Evolutionary conservation across 805 yeast species (phyloP).

Genomic region (Sugiyamaella smithiae): DNA sequence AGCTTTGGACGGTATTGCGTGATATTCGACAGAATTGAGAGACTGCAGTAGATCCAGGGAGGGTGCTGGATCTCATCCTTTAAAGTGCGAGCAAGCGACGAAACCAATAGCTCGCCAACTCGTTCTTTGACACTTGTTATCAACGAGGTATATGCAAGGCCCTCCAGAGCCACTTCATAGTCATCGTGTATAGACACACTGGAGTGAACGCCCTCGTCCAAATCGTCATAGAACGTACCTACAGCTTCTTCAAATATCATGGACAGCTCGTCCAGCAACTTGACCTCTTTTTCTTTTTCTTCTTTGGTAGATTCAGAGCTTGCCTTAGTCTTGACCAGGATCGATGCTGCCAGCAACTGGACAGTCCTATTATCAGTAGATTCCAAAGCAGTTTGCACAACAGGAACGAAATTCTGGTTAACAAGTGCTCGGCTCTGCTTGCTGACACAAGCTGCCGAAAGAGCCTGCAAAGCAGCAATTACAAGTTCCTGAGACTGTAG

Average conservation of each 20-base stretch:
- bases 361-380: slow-evolving; percentile 22
- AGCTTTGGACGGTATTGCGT: slow-evolving; percentile 33
- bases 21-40: slow-evolving; percentile 33
- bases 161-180: slow-evolving; percentile 34
- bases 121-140: slow-evolving; percentile 32
- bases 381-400: slow-evolving; percentile 26
- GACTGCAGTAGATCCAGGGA: slow-evolving; percentile 32
- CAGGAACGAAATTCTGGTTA: slow-evolving; percentile 23
- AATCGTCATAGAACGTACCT: slow-evolving; percentile 11
- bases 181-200: slow-evolving; percentile 9
- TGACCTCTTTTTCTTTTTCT: slow-evolving; percentile 17
- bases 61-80: slow-evolving; percentile 21
- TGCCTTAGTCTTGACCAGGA: slow-evolving; percentile 34
- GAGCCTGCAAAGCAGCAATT: slow-evolving; percentile 30
- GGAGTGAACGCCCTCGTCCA: slow-evolving; percentile 15
- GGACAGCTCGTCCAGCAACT: slow-evolving; percentile 30
- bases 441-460: slow-evolving; percentile 35
- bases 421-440: slow-evolving; percentile 31
- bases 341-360: slow-evolving; percentile 33
- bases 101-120: slow-evolving; percentile 21
- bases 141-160: slow-evolving; percentile 37
- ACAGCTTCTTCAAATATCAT: slow-evolving; percentile 29
- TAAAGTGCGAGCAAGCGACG: slow-evolving; percentile 19
- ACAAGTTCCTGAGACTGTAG: slow-evolving; percentile 24
- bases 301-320: slow-evolving; percentile 23